These are phyloP conservation scores for Xylariaceae sp. DNA, from an alignment of 2,329 filamentous ascomycete species.

Conservation along the genomic window DNA sequence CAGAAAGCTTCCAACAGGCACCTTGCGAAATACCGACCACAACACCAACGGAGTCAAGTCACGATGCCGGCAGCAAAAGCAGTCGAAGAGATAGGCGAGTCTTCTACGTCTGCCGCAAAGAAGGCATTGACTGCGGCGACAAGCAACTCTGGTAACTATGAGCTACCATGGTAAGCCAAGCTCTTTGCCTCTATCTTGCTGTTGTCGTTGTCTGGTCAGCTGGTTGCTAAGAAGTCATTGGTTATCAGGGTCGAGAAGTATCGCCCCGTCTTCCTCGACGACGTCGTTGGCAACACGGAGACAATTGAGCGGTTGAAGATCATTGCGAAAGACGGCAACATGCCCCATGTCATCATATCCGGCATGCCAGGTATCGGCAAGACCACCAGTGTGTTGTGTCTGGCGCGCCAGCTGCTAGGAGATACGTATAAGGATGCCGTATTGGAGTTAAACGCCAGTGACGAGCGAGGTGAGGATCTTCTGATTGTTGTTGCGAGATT, in stretches of 20 bases:
- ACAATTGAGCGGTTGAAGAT: constrained; percentile 97
- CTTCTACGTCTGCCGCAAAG: constrained; percentile 55
- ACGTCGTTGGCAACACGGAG: constrained; percentile 96
- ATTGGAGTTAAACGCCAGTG: constrained; percentile 90
- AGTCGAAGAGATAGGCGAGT: constrained; percentile 51
- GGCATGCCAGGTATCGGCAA: constrained; percentile 99
- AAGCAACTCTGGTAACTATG: constrained; percentile 56
- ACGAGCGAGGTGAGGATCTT: constrained; percentile 66
- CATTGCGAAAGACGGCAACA: constrained; percentile 96
- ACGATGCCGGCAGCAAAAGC: constrained; percentile 46
- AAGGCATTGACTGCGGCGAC: constrained; percentile 47
- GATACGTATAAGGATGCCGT: constrained; percentile 97
- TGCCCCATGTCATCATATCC: constrained; percentile 99
- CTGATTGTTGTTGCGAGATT: no score
- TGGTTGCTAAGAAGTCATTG: constrained; percentile 19
- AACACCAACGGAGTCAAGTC: background rate
- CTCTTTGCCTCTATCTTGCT: background rate
- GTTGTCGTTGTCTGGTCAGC: background rate
- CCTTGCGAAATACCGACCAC: no score
- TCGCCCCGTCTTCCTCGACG: constrained; percentile 87
- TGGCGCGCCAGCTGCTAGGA: constrained; percentile 85
- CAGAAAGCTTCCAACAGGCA: constrained; percentile 2
- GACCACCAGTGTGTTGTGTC: constrained; percentile 89
- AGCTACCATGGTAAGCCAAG: constrained; percentile 66
- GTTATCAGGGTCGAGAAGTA: constrained; percentile 90